A percentile compares a stretch with the other conserved stretches of the same genome.
phyloP scores from a whole-genome alignment of 495 filamentous ascomycete genomes.

The Amphirosellinia nigrospora region DNA sequence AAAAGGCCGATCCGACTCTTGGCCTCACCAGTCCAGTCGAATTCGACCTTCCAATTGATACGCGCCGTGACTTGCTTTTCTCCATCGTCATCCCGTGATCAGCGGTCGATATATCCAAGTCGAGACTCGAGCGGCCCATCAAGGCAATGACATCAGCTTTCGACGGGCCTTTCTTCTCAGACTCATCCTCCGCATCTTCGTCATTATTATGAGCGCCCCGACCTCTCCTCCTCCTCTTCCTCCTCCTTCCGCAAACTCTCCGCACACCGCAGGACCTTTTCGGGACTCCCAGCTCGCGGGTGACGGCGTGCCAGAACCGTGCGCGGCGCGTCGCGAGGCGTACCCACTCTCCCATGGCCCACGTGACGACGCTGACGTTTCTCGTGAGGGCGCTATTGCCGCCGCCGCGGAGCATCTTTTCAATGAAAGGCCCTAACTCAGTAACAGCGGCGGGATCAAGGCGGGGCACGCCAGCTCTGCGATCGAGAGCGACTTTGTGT shows the following conservation, averaged over 20 bases:
- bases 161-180: neutral
- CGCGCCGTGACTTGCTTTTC: slow-evolving; percentile 40
- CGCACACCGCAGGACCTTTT: slow-evolving; percentile 36
- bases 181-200: slow-evolving; percentile 26
- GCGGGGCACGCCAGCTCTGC: slow-evolving; percentile 46
- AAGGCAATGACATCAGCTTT: slow-evolving; percentile 45
- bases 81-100: neutral
- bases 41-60: slow-evolving; percentile 62
- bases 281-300: slow-evolving; percentile 46
- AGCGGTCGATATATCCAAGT: slow-evolving; percentile 42
- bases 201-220: slow-evolving; percentile 18
- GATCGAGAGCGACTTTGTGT: slow-evolving; percentile 50
- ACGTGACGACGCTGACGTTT: slow-evolving; percentile 53
- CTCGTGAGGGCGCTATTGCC: slow-evolving; percentile 41
- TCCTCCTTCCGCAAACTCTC: slow-evolving; percentile 32
- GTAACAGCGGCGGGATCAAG: slow-evolving; percentile 48
- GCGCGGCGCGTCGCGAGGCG: slow-evolving; percentile 53
- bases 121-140: slow-evolving; percentile 52
- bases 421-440: slow-evolving; percentile 52
- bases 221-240: slow-evolving; percentile 31
- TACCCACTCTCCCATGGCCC: slow-evolving; percentile 62
- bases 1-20: slow-evolving; percentile 55
- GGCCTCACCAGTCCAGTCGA: slow-evolving; percentile 70
- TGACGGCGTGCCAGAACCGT: slow-evolving; percentile 52
- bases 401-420: slow-evolving; percentile 30